phyloP scores from a whole-genome alignment of 106 monocot species.

The Cymbidium sinense region DNA sequence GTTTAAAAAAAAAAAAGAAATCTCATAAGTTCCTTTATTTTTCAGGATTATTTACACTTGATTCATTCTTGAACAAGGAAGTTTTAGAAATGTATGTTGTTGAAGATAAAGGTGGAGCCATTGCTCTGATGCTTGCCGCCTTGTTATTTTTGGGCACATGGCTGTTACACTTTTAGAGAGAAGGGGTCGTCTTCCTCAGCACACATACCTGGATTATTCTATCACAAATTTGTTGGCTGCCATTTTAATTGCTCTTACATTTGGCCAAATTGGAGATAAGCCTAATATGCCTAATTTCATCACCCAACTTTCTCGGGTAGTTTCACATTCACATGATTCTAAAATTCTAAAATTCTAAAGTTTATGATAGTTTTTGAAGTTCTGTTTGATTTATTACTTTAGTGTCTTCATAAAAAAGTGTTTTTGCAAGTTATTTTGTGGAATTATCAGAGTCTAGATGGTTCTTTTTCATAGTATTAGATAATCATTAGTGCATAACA shows the following conservation, averaged over 20 bases:
- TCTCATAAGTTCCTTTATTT: no score
- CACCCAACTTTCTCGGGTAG: slow-evolving; percentile 75
- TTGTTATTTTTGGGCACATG: slow-evolving; percentile 85
- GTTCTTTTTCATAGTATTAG: not conserved
- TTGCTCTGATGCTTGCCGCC: slow-evolving; percentile 76
- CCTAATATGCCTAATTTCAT: slow-evolving; percentile 70
- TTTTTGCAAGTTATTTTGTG: no score
- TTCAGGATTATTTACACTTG: no score
- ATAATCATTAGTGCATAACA: no score
- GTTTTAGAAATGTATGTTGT: slow-evolving; percentile 60
- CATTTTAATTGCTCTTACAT: slow-evolving; percentile 67
- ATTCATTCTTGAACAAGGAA: not conserved
- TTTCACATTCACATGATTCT: not conserved
- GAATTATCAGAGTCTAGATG: not conserved
- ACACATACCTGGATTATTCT: slow-evolving; percentile 84
- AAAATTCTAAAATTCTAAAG: no score
- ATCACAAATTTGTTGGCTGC: slow-evolving; percentile 80
- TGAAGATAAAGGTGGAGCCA: slow-evolving; percentile 83
- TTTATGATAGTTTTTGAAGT: no score
- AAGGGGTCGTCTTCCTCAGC: slow-evolving; percentile 88
- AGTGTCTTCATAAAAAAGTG: no score
- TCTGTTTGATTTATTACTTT: no score
- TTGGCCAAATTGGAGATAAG: slow-evolving; percentile 80
- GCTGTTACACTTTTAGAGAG: slow-evolving; percentile 70
- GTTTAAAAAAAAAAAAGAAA: no score